Evolutionary conservation across 768 basidiomycete species (phyloP).

Genomic region (Boletus coccyginus): DNA sequence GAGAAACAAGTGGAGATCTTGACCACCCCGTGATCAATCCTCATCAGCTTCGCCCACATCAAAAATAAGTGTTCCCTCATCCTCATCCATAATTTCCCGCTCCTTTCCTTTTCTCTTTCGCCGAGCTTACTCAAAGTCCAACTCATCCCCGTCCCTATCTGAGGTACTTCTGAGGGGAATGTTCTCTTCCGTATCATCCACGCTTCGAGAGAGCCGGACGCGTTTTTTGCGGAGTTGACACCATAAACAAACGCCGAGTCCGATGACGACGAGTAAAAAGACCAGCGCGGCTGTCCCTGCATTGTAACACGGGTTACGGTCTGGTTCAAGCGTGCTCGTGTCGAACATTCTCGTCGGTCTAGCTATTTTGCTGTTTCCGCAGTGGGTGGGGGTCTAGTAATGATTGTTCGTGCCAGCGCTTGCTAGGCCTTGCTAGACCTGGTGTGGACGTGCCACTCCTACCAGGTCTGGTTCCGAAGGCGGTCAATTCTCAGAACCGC

Average conservation of each 20-base stretch:
- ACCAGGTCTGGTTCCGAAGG: too few species aligned
- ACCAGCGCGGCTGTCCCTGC: constrained; percentile 87
- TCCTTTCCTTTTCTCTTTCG: constrained; percentile 48
- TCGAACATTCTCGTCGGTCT: too few species aligned
- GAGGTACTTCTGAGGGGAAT: constrained; percentile 57
- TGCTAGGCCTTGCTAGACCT: too few species aligned
- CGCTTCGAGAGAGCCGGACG: constrained; percentile 23
- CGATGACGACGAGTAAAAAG: constrained; percentile 65
- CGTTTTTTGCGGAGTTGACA: constrained; percentile 45
- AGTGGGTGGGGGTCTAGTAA: too few species aligned
- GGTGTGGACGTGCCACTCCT: too few species aligned
- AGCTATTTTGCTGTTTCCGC: too few species aligned
- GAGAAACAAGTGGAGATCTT: not conserved
- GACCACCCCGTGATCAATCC: constrained; percentile 26
- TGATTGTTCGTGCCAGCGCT: too few species aligned
- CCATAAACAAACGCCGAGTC: constrained; percentile 77
- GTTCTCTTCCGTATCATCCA: constrained; percentile 51
- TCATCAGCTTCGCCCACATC: constrained; percentile 57
- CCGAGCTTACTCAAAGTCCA: constrained; percentile 39
- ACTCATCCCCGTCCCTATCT: constrained; percentile 38
- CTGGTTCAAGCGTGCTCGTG: too few species aligned
- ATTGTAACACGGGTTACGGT: constrained; percentile 97
- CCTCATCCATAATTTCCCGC: constrained; percentile 33
- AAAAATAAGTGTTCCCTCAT: constrained; percentile 44
- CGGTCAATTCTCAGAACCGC: too few species aligned